Base-by-base conservation (phyloP, 2,329 filamentous ascomycete genomes). In the Fusarium luffae region DNA sequence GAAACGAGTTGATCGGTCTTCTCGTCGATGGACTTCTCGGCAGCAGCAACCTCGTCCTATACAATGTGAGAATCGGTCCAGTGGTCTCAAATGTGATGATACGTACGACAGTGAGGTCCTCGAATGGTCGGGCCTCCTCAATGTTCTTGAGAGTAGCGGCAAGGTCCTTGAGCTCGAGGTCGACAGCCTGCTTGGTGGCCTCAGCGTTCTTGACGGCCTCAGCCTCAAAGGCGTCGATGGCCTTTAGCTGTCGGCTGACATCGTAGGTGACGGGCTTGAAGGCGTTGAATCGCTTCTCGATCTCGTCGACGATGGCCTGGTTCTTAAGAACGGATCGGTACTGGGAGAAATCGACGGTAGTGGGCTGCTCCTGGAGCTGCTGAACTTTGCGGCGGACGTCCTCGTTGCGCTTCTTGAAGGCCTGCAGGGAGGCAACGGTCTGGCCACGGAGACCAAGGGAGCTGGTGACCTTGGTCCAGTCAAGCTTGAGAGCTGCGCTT, bases 341-440 rank as follows among this genome's bases (percentile, higher is more conserved):
- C 84, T 95, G 89, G 75, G 89, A 83, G 85, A 99, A 98, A 88
- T 99, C 94, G 85, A 99, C 89, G 63, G 89, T 89, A 78, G 93
- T 93, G 72, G 95, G 86, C 81, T 92, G 90, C 84, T 97, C 93
- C 71, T 89, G 90, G 63, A 99, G 93, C 69, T 89, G 78, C 83
- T 92, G 90, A 68, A 99, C 88, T 85, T 95, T 95, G 86, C 96
- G 95, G 85, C 95, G 94, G 80, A 93, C 95, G 82, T 98, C 94
- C 82, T 99, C 96, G 88, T 98, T 98, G 86, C 96, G 94, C 90
- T 97, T 96, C 90, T 99, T 99, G 92, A 99, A 99, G 74, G 93
- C 89, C 82, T 95, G 92, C 69, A 99, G 93, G 69, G 95, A 92
- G 78, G 91, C 85, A 76, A 93, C 94, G 76, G 96, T 99, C 86